Base-by-base conservation (phyloP, 2,329 filamentous ascomycete genomes). In the Fonsecaea monophora region DNA sequence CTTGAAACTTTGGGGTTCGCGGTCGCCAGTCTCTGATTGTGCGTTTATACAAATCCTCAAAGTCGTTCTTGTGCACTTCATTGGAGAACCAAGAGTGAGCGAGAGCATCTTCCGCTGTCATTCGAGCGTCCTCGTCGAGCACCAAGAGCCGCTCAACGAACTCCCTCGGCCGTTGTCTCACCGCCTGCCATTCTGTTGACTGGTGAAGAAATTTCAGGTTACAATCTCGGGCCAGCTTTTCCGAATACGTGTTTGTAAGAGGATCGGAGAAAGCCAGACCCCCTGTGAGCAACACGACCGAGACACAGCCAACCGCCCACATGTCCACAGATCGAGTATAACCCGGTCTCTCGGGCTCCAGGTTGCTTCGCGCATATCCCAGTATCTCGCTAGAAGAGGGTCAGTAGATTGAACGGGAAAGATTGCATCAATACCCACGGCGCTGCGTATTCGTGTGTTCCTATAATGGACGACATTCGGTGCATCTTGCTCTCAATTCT, bases 271-370 rank as follows among this genome's bases (percentile, higher is more conserved):
- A 86, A 2, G 85, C 75, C 2, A 78, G 76, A 9, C 83, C 78
- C 13, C 84, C 84, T 0, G 82, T 82, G 15, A 89, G 77, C 13
- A 89, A 74, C 8, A 82, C 78, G 8, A 80, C 81, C 1, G 85
- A 79, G 2, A 89, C 78, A 55, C 81, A 82, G 5, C 87, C 87
- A n/a, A 89, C 72, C 0, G 86, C 86, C 86, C 86, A 89, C 74
- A 89, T 81, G 70, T 89, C 87, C 8, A 88, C 80, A 9, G 84
- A 81, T 72, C 84, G 83, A 34, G 84, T 86, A 73, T 89, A 89
- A 2, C 58, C 66, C 35, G 21, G 55, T 30, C 12, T 61, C 56
- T 61, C 66, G 40, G 5, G 56, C 60, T 60, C 66, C 45, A 61
- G 77, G 76, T 13, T 53, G 4, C 35, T 18, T 53, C n/a, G 53